Evolutionary conservation across 345 rosid species (phyloP), one percentile per base, ranked within the genome.

Genomic region (Lepidium didymum): DNA sequence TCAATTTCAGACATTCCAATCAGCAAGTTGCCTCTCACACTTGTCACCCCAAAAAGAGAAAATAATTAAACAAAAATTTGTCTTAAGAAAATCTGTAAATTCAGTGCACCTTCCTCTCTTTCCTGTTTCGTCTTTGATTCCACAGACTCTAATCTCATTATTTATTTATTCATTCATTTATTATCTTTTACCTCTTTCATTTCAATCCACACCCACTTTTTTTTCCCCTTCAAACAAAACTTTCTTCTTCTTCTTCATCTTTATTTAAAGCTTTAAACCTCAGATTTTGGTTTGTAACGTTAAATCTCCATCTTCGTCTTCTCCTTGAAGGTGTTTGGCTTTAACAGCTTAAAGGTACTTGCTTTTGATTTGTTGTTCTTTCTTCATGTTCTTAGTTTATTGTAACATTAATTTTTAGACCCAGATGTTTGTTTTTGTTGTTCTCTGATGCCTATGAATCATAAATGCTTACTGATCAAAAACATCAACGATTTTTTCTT

Each of bases 81-180:
- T 3, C 8, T n/a, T 10, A 54, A 10, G 44, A 43, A 64, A 56
- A 57, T 59, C 77, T 74, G 53, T 41, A 75, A 75, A 75, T 75
- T 47, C 74, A 68, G n/a, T 75, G 74, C 69, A 75, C 74, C 70
- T 69, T 68, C 70, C 74, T 47, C 55, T 75, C 42, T 75, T 75
- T 67, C 68, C 3, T 60, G 62, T 61, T 68, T 55, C 69, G 29
- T 40, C 64, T 68, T 64, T 68, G 65, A 68, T 62, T 67, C 64
- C 62, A 58, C 63, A 43, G 63, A 4, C 6, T 52, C 62, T 66
- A 59, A 61, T 23, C 78, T 51, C 63, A 35, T 19, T 73, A 29
- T 53, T 47, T 72, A 18, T 73, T 45, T 69, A 6, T 16, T 29
- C 23, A 10, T 34, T 57, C 12, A 36, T 46, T 68, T 51, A 10